Evolutionary conservation across 768 basidiomycete genomes (phyloP).

Genomic region (Tulasnella sp.): DNA sequence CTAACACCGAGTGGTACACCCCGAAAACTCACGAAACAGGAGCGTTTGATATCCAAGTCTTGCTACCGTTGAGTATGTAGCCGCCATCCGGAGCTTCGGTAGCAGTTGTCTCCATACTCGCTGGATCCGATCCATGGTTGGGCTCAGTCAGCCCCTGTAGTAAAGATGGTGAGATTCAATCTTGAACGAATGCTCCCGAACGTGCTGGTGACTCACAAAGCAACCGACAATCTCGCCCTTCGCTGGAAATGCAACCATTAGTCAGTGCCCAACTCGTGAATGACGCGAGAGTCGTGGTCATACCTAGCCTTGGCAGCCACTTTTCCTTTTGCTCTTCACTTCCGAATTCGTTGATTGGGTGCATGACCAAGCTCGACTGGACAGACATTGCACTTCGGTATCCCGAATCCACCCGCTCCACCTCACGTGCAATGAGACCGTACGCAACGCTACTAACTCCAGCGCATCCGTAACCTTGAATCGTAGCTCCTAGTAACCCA

Average conservation of each 20-base stretch:
- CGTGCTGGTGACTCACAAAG: conserved; percentile 65
- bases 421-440: conserved; percentile 89
- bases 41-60: conserved; percentile 97
- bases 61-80: conserved; percentile 84
- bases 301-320: conserved; percentile 83
- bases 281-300: not conserved
- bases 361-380: conserved; percentile 96
- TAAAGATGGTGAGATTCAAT: not conserved
- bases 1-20: not conserved
- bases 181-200: conserved; percentile 11
- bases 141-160: conserved; percentile 90
- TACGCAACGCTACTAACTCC: conserved; percentile 91
- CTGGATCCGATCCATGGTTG: conserved; percentile 95
- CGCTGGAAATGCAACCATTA: conserved; percentile 50
- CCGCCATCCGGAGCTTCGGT: conserved; percentile 78
- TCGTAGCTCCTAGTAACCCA: conserved; percentile 90
- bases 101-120: conserved; percentile 95
- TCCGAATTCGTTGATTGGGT: conserved; percentile 88
- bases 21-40: conserved; percentile 72
- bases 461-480: conserved; percentile 91
- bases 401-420: conserved; percentile 96
- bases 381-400: conserved; percentile 95
- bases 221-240: conserved; percentile 88
- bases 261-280: not conserved
- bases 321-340: conserved; percentile 87